Percentiles rank a stretch among this genome's conserved stretches.
These are phyloP conservation scores for Vitellaria paradoxa DNA, from an alignment of 179 eudicot genomes.

Conservation along the genomic window DNA sequence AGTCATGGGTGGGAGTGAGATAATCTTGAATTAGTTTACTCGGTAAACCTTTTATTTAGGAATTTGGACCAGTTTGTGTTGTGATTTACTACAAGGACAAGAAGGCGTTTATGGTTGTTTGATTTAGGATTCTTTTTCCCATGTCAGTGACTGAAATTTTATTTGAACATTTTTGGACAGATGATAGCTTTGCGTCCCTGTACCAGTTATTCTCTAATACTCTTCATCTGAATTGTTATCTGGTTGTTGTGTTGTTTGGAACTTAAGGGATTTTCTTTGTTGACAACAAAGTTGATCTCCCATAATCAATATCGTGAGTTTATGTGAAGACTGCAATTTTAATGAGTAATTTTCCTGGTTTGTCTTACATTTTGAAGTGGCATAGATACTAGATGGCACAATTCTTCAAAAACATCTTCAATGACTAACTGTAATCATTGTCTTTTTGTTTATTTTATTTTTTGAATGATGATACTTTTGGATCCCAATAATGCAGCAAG, in stretches of 20 bases:
- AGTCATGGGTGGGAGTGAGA: background rate
- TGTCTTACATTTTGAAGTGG: background rate
- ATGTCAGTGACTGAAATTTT: background rate
- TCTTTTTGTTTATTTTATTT: background rate
- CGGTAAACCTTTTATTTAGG: background rate
- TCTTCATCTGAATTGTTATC: background rate
- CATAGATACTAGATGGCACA: background rate
- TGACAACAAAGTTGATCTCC: background rate
- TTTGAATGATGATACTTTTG: background rate
- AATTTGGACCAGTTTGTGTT: background rate
- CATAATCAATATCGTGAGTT: background rate
- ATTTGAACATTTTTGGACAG: background rate
- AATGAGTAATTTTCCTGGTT: background rate
- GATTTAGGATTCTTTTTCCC: background rate
- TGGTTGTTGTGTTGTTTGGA: background rate
- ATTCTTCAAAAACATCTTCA: background rate
- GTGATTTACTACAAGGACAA: background rate
- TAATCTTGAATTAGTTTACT: background rate
- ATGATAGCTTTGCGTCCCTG: background rate
- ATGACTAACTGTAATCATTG: background rate
- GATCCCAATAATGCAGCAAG: constrained; percentile 49
- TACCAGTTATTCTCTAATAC: background rate
- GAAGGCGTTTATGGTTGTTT: background rate
- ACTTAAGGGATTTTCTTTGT: background rate
- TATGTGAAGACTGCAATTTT: background rate